A percentile compares a stretch with the other conserved stretches of the same genome.
phyloP scores from a whole-genome alignment of 768 basidiomycete genomes.

The Termitomyces sp. region DNA sequence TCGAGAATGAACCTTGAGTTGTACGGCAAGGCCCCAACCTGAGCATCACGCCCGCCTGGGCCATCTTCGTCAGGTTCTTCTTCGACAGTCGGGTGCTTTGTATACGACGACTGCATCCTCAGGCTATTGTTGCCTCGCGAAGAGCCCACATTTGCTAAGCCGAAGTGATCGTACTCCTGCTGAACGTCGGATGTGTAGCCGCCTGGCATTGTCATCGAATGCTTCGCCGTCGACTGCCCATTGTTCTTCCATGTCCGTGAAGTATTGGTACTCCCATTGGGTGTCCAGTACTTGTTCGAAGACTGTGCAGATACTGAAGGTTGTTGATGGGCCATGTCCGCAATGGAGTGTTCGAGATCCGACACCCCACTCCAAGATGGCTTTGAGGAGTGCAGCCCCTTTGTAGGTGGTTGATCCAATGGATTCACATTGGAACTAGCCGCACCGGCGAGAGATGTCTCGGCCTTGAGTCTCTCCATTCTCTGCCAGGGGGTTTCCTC shows the following conservation, averaged over 20 bases:
- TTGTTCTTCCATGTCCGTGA: constrained; percentile 13
- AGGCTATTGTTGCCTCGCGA: neutral
- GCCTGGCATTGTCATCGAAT: constrained; percentile 6
- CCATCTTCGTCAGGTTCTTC: constrained; percentile 43
- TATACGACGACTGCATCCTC: constrained; percentile 5
- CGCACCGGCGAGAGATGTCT: neutral
- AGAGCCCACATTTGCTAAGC: neutral
- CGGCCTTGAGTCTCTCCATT: constrained; percentile 10
- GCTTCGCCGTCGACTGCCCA: neutral
- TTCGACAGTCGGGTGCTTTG: constrained; percentile 39
- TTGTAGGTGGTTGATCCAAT: constrained; percentile 7
- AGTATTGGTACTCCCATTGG: constrained; percentile 3
- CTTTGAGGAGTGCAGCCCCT: constrained; percentile 6
- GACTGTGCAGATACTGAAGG: neutral
- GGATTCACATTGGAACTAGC: neutral
- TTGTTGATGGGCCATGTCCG: constrained; percentile 4
- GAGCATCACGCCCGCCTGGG: constrained; percentile 16
- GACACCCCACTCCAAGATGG: neutral
- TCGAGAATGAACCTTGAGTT: constrained; percentile 31
- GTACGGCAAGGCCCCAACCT: constrained; percentile 28
- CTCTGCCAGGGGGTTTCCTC: constrained; percentile 16
- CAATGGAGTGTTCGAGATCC: constrained; percentile 3
- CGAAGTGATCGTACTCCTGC: constrained; percentile 3
- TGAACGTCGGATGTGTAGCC: neutral
- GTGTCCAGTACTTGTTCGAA: constrained; percentile 12